Conservation (phyloP, 176 grass and related monocot genomes). For the Juncus inflexus region DNA sequence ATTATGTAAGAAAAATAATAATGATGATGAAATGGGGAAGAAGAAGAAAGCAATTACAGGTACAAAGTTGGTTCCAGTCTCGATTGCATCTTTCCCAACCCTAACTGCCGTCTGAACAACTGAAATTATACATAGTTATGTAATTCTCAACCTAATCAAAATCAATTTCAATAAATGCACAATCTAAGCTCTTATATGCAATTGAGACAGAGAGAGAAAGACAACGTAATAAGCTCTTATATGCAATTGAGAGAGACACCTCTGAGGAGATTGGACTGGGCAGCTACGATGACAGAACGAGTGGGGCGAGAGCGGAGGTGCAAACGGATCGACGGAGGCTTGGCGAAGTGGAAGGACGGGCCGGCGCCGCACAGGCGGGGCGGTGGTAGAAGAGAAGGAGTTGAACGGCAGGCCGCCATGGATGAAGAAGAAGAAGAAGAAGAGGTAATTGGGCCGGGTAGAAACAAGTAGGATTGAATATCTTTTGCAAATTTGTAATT, state of each 20-base stretch:
- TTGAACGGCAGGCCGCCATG: constrained; percentile 9
- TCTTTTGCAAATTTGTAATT: neutral
- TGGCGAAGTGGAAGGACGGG: neutral
- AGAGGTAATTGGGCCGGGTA: neutral
- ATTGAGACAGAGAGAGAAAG: neutral
- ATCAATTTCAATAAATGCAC: too few relatives aligned
- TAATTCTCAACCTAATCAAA: too few relatives aligned
- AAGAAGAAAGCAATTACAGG: constrained; percentile 40
- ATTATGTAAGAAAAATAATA: constrained; percentile 1
- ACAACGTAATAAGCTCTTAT: neutral
- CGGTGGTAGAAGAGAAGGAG: neutral
- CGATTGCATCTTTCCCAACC: constrained; percentile 43
- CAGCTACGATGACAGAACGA: constrained; percentile 37
- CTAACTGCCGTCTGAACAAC: constrained; percentile 59
- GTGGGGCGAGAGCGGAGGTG: constrained; percentile 23
- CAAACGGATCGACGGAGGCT: constrained; percentile 7
- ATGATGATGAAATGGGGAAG: neutral
- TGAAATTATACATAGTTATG: constrained; percentile 18
- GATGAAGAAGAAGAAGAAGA: neutral
- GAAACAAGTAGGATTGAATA: neutral
- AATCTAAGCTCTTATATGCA: too few relatives aligned
- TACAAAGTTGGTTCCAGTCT: constrained; percentile 59
- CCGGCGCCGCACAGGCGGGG: neutral
- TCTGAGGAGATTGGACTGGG: constrained; percentile 52
- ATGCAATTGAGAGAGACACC: constrained; percentile 23